Evolutionary conservation across 331 rosid species (phyloP).

Genomic region (Saraca asoca): DNA sequence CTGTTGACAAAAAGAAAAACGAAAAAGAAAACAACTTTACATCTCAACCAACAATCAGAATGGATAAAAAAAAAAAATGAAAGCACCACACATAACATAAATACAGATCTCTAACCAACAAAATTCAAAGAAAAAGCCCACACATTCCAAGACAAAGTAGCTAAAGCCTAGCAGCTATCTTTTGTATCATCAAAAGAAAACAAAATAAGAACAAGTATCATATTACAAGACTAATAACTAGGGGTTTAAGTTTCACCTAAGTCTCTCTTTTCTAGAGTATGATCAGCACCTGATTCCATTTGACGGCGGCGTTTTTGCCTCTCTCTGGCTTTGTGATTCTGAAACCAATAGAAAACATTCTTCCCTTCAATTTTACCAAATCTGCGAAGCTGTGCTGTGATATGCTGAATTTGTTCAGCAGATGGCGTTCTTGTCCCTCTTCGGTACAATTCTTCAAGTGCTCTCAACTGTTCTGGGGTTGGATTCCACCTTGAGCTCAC

Average conservation of each 20-base stretch:
- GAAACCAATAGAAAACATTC: slow-evolving; percentile 98
- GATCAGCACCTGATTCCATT: slow-evolving; percentile 61
- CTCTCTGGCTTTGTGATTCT: slow-evolving; percentile 94
- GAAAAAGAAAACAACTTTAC: slow-evolving; percentile 67
- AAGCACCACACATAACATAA: slow-evolving; percentile 11
- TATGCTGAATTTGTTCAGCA: slow-evolving; percentile 90
- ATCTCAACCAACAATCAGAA: slow-evolving; percentile 53
- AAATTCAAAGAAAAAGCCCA: slow-evolving; percentile 20
- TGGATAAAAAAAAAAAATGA: slow-evolving; percentile 10
- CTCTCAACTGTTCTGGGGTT: slow-evolving; percentile 86
- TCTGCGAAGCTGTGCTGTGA: slow-evolving; percentile 69
- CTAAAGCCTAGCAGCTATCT: background rate
- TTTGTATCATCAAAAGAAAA: slow-evolving; percentile 3
- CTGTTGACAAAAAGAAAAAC: slow-evolving; percentile 76
- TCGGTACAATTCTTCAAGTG: slow-evolving; percentile 79
- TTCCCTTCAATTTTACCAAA: slow-evolving; percentile 95
- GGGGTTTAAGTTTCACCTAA: slow-evolving; percentile 36
- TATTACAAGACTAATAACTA: background rate
- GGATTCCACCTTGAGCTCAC: slow-evolving; percentile 99
- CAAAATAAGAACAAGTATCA: background rate
- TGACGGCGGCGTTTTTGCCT: slow-evolving; percentile 97
- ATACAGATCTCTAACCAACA: slow-evolving; percentile 32
- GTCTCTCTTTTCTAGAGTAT: slow-evolving; percentile 56
- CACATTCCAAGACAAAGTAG: background rate
- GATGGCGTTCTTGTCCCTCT: slow-evolving; percentile 91